Percentiles rank a stretch among this genome's conserved stretches.
Evolutionary conservation across 495 filamentous ascomycete genomes (phyloP).

Genomic region (Aspergillus steynii): DNA sequence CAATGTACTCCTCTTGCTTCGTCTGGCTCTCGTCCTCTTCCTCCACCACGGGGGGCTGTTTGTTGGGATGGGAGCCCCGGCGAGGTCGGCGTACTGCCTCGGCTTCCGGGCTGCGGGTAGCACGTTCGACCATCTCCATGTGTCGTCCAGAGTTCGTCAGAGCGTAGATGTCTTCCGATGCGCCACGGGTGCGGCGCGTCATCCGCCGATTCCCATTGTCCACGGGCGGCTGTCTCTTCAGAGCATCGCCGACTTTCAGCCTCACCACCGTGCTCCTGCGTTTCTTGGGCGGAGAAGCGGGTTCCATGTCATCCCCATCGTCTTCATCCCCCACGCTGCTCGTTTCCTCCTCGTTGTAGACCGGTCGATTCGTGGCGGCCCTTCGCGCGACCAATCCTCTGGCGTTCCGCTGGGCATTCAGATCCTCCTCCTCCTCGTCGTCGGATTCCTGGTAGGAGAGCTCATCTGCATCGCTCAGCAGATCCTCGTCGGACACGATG

Average conservation of each 20-base stretch:
- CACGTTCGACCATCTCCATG: slow-evolving; percentile 56
- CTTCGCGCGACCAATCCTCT: slow-evolving; percentile 70
- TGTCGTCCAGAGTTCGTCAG: slow-evolving; percentile 79
- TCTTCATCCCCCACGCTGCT: slow-evolving; percentile 36
- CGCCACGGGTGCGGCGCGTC: slow-evolving; percentile 60
- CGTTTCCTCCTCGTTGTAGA: slow-evolving; percentile 36
- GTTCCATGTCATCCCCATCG: slow-evolving; percentile 36
- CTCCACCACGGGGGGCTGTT: slow-evolving; percentile 60
- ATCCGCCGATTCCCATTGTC: slow-evolving; percentile 48
- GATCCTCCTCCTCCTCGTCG: slow-evolving; percentile 63
- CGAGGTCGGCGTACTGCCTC: slow-evolving; percentile 52
- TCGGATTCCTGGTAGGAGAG: slow-evolving; percentile 59
- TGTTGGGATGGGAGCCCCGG: slow-evolving; percentile 54
- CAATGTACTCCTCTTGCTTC: slow-evolving; percentile 34
- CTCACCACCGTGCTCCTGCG: slow-evolving; percentile 38
- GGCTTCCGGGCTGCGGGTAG: slow-evolving; percentile 68
- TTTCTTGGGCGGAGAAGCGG: slow-evolving; percentile 32
- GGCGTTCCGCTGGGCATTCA: slow-evolving; percentile 61
- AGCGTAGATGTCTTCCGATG: slow-evolving; percentile 59
- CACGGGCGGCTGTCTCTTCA: slow-evolving; percentile 31
- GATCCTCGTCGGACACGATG: slow-evolving; percentile 69
- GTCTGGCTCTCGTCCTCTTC: slow-evolving; percentile 34
- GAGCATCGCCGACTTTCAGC: slow-evolving; percentile 43
- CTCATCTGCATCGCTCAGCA: slow-evolving; percentile 59
- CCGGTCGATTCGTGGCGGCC: slow-evolving; percentile 50